Percentiles rank a stretch among this genome's conserved stretches.
Evolutionary conservation across 208 protist species (phyloP).

Genomic region (Leishmania gerbilli): DNA sequence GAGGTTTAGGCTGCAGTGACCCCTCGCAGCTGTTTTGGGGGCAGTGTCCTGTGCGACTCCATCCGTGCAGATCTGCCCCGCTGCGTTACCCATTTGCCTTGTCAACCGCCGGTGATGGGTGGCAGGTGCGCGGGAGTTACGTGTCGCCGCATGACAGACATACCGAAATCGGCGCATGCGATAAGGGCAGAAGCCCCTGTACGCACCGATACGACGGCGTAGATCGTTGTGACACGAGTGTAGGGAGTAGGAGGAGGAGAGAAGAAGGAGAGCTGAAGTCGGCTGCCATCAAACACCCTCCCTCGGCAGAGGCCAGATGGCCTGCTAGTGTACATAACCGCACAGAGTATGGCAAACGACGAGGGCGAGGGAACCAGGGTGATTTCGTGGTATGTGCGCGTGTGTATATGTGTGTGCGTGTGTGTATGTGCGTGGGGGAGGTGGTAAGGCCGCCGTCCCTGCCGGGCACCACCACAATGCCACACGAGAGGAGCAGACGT

Average conservation of each 20-base stretch:
- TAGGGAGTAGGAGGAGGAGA: not conserved
- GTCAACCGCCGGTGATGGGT: not conserved
- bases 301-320: not conserved
- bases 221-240: not conserved
- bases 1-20: not conserved
- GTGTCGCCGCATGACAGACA: not conserved
- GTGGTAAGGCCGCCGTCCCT: not conserved
- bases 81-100: not conserved
- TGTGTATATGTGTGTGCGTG: not conserved
- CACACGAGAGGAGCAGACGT: not conserved
- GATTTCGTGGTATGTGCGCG: not conserved
- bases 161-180: constrained; percentile 1
- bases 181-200: not conserved
- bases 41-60: not conserved
- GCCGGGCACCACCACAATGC: not conserved
- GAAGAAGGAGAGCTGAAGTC: not conserved
- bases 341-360: not conserved
- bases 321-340: constrained; percentile 1
- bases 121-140: not conserved
- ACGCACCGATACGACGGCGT: not conserved
- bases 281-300: not conserved
- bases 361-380: not conserved
- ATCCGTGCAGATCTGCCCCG: not conserved
- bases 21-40: not conserved
- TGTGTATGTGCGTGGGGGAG: not conserved